Evolutionary conservation across 805 yeast species (phyloP).

Genomic region (Pichia kluyveri): DNA sequence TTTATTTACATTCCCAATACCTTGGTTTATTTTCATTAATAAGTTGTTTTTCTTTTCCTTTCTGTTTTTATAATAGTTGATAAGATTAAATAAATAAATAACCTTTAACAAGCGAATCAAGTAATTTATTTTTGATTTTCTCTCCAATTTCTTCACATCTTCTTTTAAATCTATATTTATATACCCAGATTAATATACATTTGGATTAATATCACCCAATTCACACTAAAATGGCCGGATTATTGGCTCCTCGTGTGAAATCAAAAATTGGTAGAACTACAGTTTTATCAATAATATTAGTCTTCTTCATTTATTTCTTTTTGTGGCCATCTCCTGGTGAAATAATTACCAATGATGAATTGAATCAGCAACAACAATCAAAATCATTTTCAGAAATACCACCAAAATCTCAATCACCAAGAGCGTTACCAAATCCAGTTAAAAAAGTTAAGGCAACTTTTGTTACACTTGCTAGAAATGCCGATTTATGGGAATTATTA

Average conservation of each 20-base stretch:
- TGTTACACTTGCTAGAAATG: slow-evolving; percentile 68
- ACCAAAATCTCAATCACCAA: no score
- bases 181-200: no score
- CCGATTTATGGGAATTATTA: slow-evolving; percentile 50
- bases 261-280: background rate
- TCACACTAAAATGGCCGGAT: no score
- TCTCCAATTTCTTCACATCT: no score
- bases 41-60: background rate
- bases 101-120: no score
- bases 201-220: no score
- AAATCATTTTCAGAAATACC: background rate
- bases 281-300: background rate
- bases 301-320: background rate
- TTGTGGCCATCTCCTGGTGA: background rate
- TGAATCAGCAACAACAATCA: background rate
- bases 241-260: background rate
- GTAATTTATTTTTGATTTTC: no score
- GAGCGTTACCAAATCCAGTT: no score
- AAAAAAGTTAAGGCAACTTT: slow-evolving; percentile 25
- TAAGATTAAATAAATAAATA: no score
- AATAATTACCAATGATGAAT: background rate
- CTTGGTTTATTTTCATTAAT: no score
- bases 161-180: no score
- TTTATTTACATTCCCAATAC: background rate
- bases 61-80: no score